A percentile compares a stretch with the other conserved stretches of the same genome.
These are phyloP conservation scores for Tetrahymena elliotti DNA, from an alignment of 73 alveolate species.

Conservation along the genomic window DNA sequence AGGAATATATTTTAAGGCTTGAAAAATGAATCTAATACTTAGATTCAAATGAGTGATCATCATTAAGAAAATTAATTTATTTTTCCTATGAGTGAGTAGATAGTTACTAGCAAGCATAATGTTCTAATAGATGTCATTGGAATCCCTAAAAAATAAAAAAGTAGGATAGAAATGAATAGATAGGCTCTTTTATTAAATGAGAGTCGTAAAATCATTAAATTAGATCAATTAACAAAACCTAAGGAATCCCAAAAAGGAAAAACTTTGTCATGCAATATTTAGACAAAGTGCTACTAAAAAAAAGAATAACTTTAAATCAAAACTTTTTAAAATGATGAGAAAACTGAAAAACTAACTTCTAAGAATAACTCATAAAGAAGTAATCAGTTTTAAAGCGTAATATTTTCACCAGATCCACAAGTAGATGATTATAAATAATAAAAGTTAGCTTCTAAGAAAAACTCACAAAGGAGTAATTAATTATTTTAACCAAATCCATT, in stretches of 20 bases:
- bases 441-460: background rate
- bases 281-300: no score
- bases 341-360: background rate
- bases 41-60: background rate
- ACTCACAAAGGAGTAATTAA: background rate
- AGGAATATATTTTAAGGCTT: background rate
- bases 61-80: background rate
- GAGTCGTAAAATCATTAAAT: background rate
- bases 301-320: background rate
- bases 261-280: background rate
- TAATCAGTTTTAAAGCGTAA: no score
- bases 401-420: background rate
- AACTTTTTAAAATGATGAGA: background rate
- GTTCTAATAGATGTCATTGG: background rate
- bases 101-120: background rate
- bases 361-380: background rate
- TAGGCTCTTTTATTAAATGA: background rate
- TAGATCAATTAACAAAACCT: background rate
- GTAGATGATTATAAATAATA: background rate
- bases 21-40: background rate
- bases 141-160: no score
- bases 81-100: background rate
- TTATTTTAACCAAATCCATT: background rate
- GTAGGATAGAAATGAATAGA: background rate
- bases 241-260: no score